Base-by-base conservation (phyloP, 345 rosid genomes). In the Populus deltoides region DNA sequence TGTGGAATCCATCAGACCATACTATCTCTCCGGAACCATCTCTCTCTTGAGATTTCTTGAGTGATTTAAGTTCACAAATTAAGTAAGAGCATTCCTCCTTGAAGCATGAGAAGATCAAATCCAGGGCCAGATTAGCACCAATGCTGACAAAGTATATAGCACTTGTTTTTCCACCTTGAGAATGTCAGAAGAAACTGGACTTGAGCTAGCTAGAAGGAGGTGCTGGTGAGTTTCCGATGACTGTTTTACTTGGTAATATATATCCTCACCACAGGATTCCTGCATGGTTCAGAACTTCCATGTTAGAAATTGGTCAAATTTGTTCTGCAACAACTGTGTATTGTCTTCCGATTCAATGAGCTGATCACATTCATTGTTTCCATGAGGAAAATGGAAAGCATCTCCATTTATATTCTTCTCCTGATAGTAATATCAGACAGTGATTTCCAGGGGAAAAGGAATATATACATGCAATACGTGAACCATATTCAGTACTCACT, bases 1-100 rank as follows among this genome's bases (percentile, higher is more conserved):
- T 63, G 77, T 90, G 95, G 74, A 78, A 71, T 8, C 92, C 91
- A 63, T 92, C 88, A 0, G 89, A 83, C 95, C 92, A 90, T 17
- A 83, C 80, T 1, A 91, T 86, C 79, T 92, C 90, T 18, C 93
- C 92, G 39, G 89, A 89, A 66, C 84, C 89, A 62, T 83, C 88
- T 77, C 93, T 84, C 66, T 87, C 91, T 39, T 83, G 36, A 5
- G 87, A 84, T 66, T 25, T 80, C 78, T 84, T 86, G 67, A 75
- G 13, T 33, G 92, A 86, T 33, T 71, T 83, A 27, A 92, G 76
- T 0, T 90, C 66, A 89, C 89, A 35, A 81, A 27, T 27, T 27
- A 27, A 86, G 27, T 86, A 90, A 7, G 88, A 77, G 20, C 76
- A 62, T 76, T 89, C 88, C 2, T 82, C 77, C 78, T 51, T 78